These are phyloP conservation scores for Fusarium acutatum DNA, from an alignment of 2,329 filamentous ascomycete genomes.

Conservation along the genomic window DNA sequence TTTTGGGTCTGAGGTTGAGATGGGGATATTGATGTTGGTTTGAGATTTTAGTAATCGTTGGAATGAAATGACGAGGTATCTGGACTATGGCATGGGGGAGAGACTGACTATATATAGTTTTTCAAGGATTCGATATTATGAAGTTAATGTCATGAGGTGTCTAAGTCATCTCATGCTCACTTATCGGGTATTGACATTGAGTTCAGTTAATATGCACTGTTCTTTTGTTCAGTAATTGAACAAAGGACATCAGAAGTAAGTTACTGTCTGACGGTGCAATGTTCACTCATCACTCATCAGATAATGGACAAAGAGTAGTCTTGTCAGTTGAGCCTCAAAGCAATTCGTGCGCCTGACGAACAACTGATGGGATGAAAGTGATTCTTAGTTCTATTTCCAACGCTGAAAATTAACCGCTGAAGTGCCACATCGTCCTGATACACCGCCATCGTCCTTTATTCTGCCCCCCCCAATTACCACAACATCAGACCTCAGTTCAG, in stretches of 20 bases:
- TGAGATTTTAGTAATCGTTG: neutral
- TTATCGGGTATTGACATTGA: neutral
- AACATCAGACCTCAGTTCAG: neutral
- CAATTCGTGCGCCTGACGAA: neutral
- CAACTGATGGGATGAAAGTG: neutral
- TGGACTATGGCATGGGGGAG: neutral
- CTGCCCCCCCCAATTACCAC: neutral
- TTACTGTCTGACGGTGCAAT: neutral
- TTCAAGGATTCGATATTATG: neutral
- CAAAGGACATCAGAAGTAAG: neutral
- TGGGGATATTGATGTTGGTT: neutral
- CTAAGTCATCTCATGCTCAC: neutral
- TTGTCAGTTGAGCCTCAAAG: neutral
- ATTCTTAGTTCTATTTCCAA: neutral
- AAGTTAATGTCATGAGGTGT: neutral
- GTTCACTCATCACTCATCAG: neutral
- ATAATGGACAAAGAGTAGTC: neutral
- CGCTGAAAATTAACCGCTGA: neutral
- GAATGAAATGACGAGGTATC: no score
- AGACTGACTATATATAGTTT: neutral
- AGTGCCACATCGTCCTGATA: no score
- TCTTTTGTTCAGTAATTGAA: neutral
- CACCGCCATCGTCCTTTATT: rapidly evolving
- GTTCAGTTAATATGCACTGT: neutral
- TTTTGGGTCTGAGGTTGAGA: neutral